These are phyloP conservation scores for Santalum album DNA, from an alignment of 164 flowering plant genomes.

Conservation along the genomic window DNA sequence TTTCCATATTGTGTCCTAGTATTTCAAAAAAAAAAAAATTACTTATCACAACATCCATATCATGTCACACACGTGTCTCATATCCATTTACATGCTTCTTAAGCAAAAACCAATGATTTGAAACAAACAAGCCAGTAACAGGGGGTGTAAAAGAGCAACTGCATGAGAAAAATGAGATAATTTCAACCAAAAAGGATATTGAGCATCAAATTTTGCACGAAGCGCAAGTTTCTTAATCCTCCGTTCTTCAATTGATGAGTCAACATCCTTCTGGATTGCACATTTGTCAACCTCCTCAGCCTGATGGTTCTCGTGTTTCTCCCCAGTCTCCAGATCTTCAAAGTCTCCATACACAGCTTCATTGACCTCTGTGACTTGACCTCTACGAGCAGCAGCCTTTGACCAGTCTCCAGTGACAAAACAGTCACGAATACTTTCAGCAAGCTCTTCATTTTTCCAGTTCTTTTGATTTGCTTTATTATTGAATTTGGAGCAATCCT, in stretches of 20 bases:
- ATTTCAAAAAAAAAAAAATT: no score
- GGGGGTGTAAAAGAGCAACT: no score
- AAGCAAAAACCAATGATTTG: no score
- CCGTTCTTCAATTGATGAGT: constrained; percentile 41
- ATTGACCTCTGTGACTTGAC: constrained; percentile 25
- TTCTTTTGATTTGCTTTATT: constrained; percentile 22
- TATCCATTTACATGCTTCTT: no score
- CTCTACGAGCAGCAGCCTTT: constrained; percentile 52
- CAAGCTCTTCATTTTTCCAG: constrained; percentile 47
- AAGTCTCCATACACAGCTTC: constrained; percentile 65
- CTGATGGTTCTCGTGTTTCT: constrained; percentile 31
- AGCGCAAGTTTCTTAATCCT: constrained; percentile 76
- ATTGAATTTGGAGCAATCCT: constrained; percentile 69
- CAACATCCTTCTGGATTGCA: constrained; percentile 25
- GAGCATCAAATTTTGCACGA: constrained; percentile 85
- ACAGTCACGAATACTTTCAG: constrained; percentile 68
- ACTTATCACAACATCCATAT: no score
- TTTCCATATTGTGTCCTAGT: no score
- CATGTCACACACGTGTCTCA: no score
- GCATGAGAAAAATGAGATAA: no score
- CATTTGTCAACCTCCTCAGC: constrained; percentile 12
- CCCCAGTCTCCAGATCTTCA: constrained; percentile 91
- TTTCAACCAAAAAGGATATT: constrained; percentile 54
- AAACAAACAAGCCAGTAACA: no score
- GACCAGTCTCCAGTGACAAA: constrained; percentile 93